Evolutionary conservation across 2,329 filamentous ascomycete genomes (phyloP), one percentile per base, ranked within the genome.

Genomic region (Microcyclospora tardicrescens): DNA sequence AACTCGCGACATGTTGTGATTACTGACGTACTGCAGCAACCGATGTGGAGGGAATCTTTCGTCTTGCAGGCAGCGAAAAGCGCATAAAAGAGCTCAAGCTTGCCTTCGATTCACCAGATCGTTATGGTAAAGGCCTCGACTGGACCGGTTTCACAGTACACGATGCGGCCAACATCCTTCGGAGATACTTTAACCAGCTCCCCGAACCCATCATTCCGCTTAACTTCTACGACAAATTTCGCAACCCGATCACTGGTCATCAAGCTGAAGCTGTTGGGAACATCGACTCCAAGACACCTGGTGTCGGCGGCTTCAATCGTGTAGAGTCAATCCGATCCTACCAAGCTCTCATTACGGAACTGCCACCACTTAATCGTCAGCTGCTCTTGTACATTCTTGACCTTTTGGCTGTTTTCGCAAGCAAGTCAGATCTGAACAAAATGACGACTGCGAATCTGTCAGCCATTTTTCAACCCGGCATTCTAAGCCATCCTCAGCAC

Each of bases 141-240:
- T 98, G 91, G 91, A 82, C 85, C 34, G 91, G 91, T 34, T 98
- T 94, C 60, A 98, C 91, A 0, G 91, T 98, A 32, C 91, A 98
- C 62, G 91, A 98, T 71, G 91, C 91, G 16, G 87, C 91, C 53
- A 98, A 96, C 57, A 89, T 98, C 44, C 73, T 98, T 33, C 80
- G 91, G 45, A 78, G 91, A 51, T 98, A 98, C 59, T 77, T 98
- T 45, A 96, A 96, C 61, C 84, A 94, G 56, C 73, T 98, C 2
- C 91, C 91, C 2, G 91, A 98, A 58, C 91, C 91, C 5, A 94
- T 98, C 46, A 91, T 98, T 24, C 91, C 91, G 2, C 69, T 96
- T 38, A 83, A 93, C 52, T 79, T 95, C 46, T 98, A 98, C 59
- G 83, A 93, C 54, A 76, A 77, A 42, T 98, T 96, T 61, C 79